phyloP scores from a whole-genome alignment of 257 asterid species.

The Solanum chilense region DNA sequence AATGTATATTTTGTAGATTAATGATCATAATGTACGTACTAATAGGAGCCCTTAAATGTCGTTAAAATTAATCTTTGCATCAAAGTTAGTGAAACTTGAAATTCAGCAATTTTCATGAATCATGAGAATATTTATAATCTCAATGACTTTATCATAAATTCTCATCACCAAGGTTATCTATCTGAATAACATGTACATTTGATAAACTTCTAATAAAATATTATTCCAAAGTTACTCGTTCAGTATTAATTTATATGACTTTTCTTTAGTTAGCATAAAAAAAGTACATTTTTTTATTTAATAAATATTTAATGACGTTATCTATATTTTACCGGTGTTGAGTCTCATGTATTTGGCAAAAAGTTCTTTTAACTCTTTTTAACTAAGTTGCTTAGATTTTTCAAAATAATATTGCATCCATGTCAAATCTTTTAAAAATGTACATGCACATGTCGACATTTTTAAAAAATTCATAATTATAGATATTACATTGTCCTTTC shows the following conservation, averaged over 20 bases:
- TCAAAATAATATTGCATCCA: fast-evolving
- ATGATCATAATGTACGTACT: neutral
- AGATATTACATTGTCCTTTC: neutral
- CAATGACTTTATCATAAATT: neutral
- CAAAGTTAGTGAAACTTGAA: neutral
- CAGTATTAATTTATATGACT: neutral
- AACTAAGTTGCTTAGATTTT: no score
- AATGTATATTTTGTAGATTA: neutral
- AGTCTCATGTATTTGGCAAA: neutral
- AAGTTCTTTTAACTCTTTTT: neutral
- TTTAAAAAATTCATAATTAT: neutral
- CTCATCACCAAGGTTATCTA: neutral
- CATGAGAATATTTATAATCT: neutral
- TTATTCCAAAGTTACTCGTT: neutral
- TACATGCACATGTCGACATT: fast-evolving
- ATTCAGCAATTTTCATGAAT: neutral
- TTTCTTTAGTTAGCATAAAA: neutral
- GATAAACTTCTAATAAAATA: neutral
- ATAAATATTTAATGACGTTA: neutral
- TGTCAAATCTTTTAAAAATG: no score
- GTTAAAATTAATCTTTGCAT: neutral
- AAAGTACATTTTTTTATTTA: neutral
- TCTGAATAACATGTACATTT: neutral
- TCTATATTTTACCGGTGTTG: neutral
- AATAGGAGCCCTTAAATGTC: neutral